Evolutionary conservation across 805 yeast genomes (phyloP).

Genomic region (Ogataea pini): DNA sequence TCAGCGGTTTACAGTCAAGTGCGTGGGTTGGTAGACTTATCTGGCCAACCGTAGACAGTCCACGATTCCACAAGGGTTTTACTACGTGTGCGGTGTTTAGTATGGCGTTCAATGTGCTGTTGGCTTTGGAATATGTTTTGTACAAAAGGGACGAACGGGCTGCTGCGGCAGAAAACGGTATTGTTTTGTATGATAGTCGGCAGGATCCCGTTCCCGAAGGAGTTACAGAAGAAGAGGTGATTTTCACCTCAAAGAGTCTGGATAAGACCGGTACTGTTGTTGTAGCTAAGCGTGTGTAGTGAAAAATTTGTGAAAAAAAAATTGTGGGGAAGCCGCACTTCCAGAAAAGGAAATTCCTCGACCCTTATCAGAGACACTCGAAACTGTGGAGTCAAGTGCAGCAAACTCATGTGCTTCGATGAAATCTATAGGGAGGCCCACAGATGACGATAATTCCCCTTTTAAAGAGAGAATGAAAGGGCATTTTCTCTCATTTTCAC

Average conservation of each 20-base stretch:
- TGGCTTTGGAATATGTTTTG: constrained; percentile 32
- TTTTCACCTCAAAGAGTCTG: background rate
- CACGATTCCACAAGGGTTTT: constrained; percentile 56
- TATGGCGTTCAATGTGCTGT: constrained; percentile 29
- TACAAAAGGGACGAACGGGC: constrained; percentile 54
- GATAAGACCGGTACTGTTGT: background rate
- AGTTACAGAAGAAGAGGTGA: background rate
- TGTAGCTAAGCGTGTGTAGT: no score
- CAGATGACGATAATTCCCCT: no score
- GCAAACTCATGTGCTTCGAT: constrained; percentile 6
- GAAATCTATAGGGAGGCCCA: background rate
- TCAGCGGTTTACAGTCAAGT: constrained; percentile 44
- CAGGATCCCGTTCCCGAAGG: constrained; percentile 14
- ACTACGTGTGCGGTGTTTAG: constrained; percentile 46
- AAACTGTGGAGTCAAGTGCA: constrained; percentile 8
- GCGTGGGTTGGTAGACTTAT: constrained; percentile 37
- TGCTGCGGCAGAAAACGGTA: constrained; percentile 49
- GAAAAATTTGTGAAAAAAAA: background rate
- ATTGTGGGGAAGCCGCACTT: constrained; percentile 2
- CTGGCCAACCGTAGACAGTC: constrained; percentile 57
- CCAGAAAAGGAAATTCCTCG: constrained; percentile 5
- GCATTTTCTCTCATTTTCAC: no score
- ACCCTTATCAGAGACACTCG: constrained; percentile 1
- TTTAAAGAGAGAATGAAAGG: no score
- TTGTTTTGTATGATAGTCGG: constrained; percentile 43